Conservation (phyloP, 202 grass and related monocot genomes). For the Tripidium arundinaceum region DNA sequence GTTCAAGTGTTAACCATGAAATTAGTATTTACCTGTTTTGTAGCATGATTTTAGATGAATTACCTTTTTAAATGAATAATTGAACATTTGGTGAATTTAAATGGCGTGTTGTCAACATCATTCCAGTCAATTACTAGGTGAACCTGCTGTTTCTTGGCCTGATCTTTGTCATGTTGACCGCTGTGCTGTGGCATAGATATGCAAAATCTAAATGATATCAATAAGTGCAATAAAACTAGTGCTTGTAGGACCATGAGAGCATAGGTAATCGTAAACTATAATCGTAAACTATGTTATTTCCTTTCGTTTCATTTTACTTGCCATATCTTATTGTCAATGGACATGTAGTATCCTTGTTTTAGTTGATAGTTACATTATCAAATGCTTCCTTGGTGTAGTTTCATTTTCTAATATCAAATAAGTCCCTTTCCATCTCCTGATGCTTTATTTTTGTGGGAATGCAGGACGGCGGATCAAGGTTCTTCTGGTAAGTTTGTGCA, state of each 20-base stretch:
- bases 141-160: neutral
- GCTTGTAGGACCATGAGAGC: neutral
- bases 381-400: slow-evolving; percentile 19
- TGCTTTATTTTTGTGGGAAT: slow-evolving; percentile 14
- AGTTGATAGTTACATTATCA: neutral
- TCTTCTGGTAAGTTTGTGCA: slow-evolving; percentile 65
- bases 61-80: neutral
- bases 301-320: neutral
- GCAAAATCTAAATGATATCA: neutral
- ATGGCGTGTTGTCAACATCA: neutral
- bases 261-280: neutral
- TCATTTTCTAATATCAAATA: neutral
- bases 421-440: slow-evolving; percentile 31
- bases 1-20: neutral
- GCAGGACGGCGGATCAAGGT: slow-evolving; percentile 67
- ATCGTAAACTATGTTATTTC: neutral
- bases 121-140: neutral
- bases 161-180: neutral
- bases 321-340: neutral
- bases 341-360: neutral
- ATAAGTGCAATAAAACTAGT: neutral
- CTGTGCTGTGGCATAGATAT: neutral
- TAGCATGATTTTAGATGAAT: neutral
- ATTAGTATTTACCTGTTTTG: neutral
- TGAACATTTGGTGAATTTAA: neutral